Conservation (phyloP, 169 alveolate species). For the Prorocentrum cordatum region DNA sequence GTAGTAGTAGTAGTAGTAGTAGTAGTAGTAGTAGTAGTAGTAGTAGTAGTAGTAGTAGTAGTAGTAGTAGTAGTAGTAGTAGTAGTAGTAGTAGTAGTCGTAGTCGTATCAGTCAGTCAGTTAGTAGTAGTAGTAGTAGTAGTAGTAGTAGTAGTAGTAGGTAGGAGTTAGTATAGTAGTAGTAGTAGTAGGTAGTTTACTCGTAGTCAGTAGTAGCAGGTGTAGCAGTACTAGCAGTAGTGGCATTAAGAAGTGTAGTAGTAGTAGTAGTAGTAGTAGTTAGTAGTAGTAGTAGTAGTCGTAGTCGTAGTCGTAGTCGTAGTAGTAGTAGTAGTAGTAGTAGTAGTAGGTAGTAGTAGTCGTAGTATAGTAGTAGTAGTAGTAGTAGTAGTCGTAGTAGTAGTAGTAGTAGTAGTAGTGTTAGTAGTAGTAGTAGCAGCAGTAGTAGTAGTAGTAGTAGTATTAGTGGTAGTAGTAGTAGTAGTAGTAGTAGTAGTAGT, state of each 20-base stretch:
- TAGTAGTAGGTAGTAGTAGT: neutral
- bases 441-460: neutral
- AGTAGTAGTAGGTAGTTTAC: neutral
- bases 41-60: too few species aligned
- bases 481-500: neutral
- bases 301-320: neutral
- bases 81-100: too few species aligned
- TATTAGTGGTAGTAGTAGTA: neutral
- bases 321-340: neutral
- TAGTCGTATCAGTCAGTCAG: too few species aligned
- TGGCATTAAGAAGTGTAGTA: neutral
- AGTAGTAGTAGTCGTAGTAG: neutral
- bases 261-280: conserved; percentile 9
- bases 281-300: neutral
- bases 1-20: too few species aligned
- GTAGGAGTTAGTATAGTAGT: neutral
- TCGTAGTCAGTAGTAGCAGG: neutral
- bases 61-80: too few species aligned
- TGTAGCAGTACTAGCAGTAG: neutral
- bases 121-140: too few species aligned
- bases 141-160: too few species aligned
- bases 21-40: too few species aligned
- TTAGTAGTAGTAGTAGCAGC: neutral
- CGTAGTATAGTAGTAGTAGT: neutral
- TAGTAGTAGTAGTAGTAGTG: neutral